Base-by-base conservation (phyloP, 345 rosid genomes). In the Streptanthus diversifolius region DNA sequence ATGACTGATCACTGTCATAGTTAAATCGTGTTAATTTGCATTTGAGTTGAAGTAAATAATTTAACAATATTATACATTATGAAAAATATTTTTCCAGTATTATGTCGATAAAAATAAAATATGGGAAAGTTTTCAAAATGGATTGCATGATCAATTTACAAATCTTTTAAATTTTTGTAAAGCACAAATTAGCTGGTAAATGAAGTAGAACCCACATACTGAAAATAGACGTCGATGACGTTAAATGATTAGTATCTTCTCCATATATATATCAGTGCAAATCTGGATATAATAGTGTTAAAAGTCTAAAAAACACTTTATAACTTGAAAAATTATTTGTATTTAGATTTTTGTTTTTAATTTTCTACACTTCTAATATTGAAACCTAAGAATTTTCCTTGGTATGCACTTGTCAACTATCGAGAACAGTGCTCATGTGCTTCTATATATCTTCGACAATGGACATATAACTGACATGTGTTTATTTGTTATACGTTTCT, bases 381-480 rank as follows among this genome's bases (percentile, higher is more conserved):
- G 22, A 14, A 61, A 51, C 24, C 18, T 37, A 9, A 9, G 32
- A 37, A 18, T 71, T 61, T 61, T 49, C 32, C 29, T 61, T 71
- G 60, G 27, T 36, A 57, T 57, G 65, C 51, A 60, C 21, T 47
- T 48, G 40, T 12, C 49, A 43, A 40, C 37, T 8, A n/a, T 30
- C 39, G 25, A 43, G 53, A 43, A 61, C 45, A 36, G 47, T 59
- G 39, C 67, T 58, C 35, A 70, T 70, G 39, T 58, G 45, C 36
- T 59, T 36, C 17, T 54, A n/a, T n/a, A n/a, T n/a, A 53, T 68
- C 45, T 22, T 58, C 27, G 66, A 70, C 27, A 70, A 70, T 57
- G 66, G 25, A 22, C 56, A 45, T 5, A 33, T 19, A 32, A 49
- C 22, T 21, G 55, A 49, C 55, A 48, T 19, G 53, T 48, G 32